Conservation (phyloP, 257 asterid species). For the Penstemon eatonii region DNA sequence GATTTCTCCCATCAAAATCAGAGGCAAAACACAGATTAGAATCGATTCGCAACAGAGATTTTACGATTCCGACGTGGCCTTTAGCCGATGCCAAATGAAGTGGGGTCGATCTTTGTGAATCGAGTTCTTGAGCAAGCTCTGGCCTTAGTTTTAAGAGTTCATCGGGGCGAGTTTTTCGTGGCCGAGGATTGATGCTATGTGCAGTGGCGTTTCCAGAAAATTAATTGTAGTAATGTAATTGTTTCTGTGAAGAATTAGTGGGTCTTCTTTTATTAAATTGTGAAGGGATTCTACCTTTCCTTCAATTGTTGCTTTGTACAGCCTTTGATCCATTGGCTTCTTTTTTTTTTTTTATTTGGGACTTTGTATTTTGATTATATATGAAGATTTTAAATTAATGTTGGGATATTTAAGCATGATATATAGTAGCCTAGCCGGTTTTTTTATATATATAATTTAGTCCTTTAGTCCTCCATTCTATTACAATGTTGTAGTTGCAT, state of each 20-base stretch:
- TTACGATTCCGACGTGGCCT: slow-evolving; percentile 35
- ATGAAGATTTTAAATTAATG: too few species aligned
- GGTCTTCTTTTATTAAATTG: slow-evolving; percentile 24
- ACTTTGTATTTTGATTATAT: neutral
- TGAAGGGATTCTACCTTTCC: slow-evolving; percentile 21
- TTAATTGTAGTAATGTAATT: neutral
- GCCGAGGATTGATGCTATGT: slow-evolving; percentile 40
- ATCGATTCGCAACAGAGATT: slow-evolving; percentile 19
- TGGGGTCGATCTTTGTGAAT: slow-evolving; percentile 31
- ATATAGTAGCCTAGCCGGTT: too few species aligned
- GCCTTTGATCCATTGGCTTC: slow-evolving; percentile 32
- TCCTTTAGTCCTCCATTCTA: too few species aligned
- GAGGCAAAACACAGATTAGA: slow-evolving; percentile 29
- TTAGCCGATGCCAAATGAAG: slow-evolving; percentile 41
- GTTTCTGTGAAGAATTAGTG: slow-evolving; percentile 27
- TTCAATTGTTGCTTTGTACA: slow-evolving; percentile 30
- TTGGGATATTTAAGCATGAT: too few species aligned
- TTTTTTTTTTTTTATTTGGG: neutral
- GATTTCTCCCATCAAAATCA: slow-evolving; percentile 44
- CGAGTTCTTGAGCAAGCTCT: slow-evolving; percentile 32
- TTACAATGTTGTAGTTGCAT: too few species aligned
- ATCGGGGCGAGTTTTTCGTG: slow-evolving; percentile 24
- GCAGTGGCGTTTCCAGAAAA: slow-evolving; percentile 45
- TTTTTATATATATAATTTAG: too few species aligned
- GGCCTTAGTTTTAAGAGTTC: slow-evolving; percentile 31